Evolutionary conservation across 331 rosid genomes (phyloP), one percentile per base, ranked within the genome.

Genomic region (Malus hybrid): DNA sequence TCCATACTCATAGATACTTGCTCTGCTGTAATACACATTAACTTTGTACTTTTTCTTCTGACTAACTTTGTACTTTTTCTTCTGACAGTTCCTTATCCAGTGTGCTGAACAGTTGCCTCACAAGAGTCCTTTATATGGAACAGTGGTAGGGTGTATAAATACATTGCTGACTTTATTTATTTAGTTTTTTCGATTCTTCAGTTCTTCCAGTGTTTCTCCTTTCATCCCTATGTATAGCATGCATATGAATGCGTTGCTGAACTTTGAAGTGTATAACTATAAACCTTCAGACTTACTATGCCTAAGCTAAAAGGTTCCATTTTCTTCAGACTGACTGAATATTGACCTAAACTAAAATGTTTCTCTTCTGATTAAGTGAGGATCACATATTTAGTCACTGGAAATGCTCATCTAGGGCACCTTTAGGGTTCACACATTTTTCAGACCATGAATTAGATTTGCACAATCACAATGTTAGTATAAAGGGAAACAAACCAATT

Each of bases 101-200:
- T 92, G 96, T 74, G 86, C 89, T 36, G 97, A 88, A 78, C 99
- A 92, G 80, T 81, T 94, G 86, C 95, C 97, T 80, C 99, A 94
- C 83, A 94, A 94, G 88, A 84, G 83, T 85, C 94, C 99, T 65
- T 52, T 89, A 6, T 93, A 87, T 70, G 93, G 96, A 78, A 87
- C 97, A 10, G 72, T 90, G 97, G 97, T 93, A 90, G 15, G 55
- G 74, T 42, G 6, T 31, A 62, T 69, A 64, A 76, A 18, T 10
- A 60, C 76, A 29, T 11, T 15, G 31, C 16, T 34, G 14, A 31
- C 31, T 54, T 42, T 10, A 10, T 42, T 42, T 42, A 10, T 42
- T 42, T 42, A 42, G 24, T 16, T 33, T 42, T 18, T 33, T 12
- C 27, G 74, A 77, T 54, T 39, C 65, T 27, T 14, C 36, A 59